Evolutionary conservation across 2,329 filamentous ascomycete species (phyloP), one percentile per base, ranked within the genome.

Genomic region (Scorias spongiosa): DNA sequence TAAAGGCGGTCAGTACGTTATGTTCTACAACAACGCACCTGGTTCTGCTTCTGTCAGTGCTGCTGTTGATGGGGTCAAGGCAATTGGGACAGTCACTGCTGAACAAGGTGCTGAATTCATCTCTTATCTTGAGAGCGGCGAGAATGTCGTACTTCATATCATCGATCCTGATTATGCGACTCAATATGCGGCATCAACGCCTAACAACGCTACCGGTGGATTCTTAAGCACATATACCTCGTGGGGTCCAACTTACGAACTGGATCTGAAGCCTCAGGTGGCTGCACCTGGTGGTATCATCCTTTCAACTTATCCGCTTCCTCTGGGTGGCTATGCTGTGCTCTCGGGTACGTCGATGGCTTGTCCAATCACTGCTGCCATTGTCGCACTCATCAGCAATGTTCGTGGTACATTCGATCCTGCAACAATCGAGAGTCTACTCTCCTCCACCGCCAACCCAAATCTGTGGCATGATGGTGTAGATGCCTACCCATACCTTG

Each of bases 171-270:
- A 46, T 10, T 46, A 38, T 30, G 51, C 43, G 8, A 39, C 42
- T 34, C 48, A 30, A 40, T 50, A 44, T 44, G 39, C 45, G 32
- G 42, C 37, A 44, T 41, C 42, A 38, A 39, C 32, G 2, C 42
- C 46, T 12, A 57, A 58, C 44, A 50, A 42, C 10, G 43, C 43
- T 20, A 53, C 68, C 0, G 72, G 69, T 1, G 76, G 76, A 6
- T 71, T 67, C 39, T 54, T 72, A 29, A 75, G 69, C 52, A 59
- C 57, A 5, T 78, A 64, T 56, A 74, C 71, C 37, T 71, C 68
- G 5, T 80, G 75, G 76, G 76, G 76, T 7, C 76, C 76, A 2
- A 75, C 70, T 2, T 78, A 68, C 56, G 75, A 80, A 52, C 63
- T 75, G 49, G 67, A 71, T 39, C 57, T 72, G 40, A 76, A 75